These are phyloP conservation scores for Paramyrothecium sp. DNA, from an alignment of 2,329 filamentous ascomycete species.

Conservation along the genomic window DNA sequence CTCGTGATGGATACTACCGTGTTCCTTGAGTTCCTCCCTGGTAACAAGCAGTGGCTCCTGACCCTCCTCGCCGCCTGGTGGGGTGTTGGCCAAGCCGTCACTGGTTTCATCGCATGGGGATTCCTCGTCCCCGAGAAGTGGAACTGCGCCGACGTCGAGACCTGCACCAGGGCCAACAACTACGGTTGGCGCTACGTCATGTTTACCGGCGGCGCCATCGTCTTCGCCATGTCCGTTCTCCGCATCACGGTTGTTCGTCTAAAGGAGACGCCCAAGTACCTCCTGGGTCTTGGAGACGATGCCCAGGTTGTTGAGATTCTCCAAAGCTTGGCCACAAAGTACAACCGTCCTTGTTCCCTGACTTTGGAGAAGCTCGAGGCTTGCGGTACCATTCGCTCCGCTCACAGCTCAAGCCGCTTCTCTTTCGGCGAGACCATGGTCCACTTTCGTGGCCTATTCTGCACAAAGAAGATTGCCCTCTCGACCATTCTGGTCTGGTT, in stretches of 20 bases:
- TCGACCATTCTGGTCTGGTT: slow-evolving; percentile 66
- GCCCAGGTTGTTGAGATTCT: slow-evolving; percentile 48
- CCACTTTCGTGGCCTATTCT: slow-evolving; percentile 66
- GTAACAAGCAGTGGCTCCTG: slow-evolving; percentile 45
- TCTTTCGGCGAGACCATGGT: slow-evolving; percentile 31
- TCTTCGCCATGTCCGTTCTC: slow-evolving; percentile 41
- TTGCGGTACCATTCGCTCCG: slow-evolving; percentile 39
- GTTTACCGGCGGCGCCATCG: slow-evolving; percentile 43
- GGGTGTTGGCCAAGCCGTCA: slow-evolving; percentile 50
- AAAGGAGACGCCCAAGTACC: slow-evolving; percentile 48
- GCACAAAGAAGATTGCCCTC: slow-evolving; percentile 55
- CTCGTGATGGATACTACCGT: slow-evolving; percentile 50
- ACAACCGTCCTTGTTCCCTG: slow-evolving; percentile 34
- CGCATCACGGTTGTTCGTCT: slow-evolving; percentile 45
- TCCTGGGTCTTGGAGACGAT: slow-evolving; percentile 43
- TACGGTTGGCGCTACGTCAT: slow-evolving; percentile 49
- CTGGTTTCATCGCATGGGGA: slow-evolving; percentile 42
- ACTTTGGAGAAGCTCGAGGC: slow-evolving; percentile 44
- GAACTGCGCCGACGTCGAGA: slow-evolving; percentile 35
- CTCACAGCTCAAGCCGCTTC: slow-evolving; percentile 30
- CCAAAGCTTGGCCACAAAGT: slow-evolving; percentile 47
- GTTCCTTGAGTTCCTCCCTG: slow-evolving; percentile 50
- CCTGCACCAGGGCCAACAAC: slow-evolving; percentile 46
- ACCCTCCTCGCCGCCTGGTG: slow-evolving; percentile 46
- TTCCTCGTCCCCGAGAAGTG: slow-evolving; percentile 47